Conservation (phyloP, 2,329 filamentous ascomycete species). For the Capronia americana region DNA sequence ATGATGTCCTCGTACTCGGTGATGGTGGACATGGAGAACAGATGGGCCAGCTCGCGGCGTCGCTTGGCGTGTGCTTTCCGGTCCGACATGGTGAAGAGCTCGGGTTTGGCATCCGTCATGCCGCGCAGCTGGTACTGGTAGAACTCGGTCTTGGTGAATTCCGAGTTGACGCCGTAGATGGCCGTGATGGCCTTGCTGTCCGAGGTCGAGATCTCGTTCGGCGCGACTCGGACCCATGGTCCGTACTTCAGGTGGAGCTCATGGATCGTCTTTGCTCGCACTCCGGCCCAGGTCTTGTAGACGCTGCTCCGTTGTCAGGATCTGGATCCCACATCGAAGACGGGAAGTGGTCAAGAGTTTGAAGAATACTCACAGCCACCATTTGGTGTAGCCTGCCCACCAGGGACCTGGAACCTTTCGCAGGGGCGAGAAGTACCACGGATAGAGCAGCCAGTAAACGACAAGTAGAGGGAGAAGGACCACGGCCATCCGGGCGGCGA, state of each 20-base stretch:
- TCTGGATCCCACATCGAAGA: not conserved
- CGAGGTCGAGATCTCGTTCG: conserved; percentile 21
- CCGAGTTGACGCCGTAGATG: conserved; percentile 26
- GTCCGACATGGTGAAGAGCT: conserved; percentile 22
- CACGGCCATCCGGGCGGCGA: not conserved
- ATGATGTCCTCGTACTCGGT: conserved; percentile 22
- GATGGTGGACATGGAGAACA: conserved; percentile 23
- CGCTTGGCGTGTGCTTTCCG: conserved; percentile 21
- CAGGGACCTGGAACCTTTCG: conserved; percentile 15
- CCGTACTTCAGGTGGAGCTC: conserved; percentile 20
- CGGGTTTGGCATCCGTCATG: conserved; percentile 9
- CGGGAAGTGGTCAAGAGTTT: not conserved
- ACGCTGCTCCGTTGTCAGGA: not conserved
- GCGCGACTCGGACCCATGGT: conserved; percentile 12
- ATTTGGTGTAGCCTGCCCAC: conserved; percentile 13
- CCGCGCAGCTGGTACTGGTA: conserved; percentile 19
- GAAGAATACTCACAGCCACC: not conserved
- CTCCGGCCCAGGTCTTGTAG: conserved; percentile 17
- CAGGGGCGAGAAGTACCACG: conserved; percentile 17
- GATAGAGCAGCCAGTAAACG: conserved; percentile 19
- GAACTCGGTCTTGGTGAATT: conserved; percentile 22
- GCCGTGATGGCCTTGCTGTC: conserved; percentile 18
- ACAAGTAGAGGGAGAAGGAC: conserved; percentile 10
- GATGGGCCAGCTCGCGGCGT: conserved; percentile 17
- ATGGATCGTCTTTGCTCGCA: conserved; percentile 20